Conservation (phyloP, 73 alveolate genomes). For the Paramecium sexaurelia region DNA sequence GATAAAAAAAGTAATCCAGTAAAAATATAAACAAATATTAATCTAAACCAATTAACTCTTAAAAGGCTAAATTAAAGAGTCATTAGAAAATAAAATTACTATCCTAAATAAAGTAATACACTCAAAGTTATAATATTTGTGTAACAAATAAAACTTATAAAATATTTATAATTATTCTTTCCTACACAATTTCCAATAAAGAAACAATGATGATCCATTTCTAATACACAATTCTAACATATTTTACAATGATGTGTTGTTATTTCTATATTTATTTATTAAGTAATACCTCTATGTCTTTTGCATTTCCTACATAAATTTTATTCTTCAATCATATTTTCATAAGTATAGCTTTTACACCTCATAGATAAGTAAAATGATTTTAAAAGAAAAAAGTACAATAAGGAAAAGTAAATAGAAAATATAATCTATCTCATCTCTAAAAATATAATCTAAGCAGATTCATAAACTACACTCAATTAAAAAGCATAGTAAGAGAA, state of each 20-base stretch:
- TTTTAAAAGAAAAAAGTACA: neutral
- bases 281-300: neutral
- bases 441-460: neutral
- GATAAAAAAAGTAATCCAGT: neutral
- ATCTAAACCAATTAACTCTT: neutral
- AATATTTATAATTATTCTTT: slow-evolving; percentile 49
- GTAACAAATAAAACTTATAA: slow-evolving; percentile 25
- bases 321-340: slow-evolving; percentile 13
- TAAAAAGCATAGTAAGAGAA: neutral
- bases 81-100: neutral
- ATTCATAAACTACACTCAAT: neutral
- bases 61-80: neutral
- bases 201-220: slow-evolving; percentile 66
- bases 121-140: neutral
- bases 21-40: neutral
- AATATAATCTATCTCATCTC: neutral
- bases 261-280: neutral
- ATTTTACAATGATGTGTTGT: slow-evolving; percentile 48
- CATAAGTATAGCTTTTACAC: neutral
- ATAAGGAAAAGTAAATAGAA: neutral
- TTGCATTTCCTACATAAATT: slow-evolving; percentile 12
- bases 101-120: neutral
- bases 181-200: slow-evolving; percentile 70
- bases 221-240: neutral
- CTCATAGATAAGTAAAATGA: neutral